Evolutionary conservation across 1,284 basidiomycete genomes (phyloP), one percentile per base, ranked within the genome.

Genomic region (Psilocybe mexicana): DNA sequence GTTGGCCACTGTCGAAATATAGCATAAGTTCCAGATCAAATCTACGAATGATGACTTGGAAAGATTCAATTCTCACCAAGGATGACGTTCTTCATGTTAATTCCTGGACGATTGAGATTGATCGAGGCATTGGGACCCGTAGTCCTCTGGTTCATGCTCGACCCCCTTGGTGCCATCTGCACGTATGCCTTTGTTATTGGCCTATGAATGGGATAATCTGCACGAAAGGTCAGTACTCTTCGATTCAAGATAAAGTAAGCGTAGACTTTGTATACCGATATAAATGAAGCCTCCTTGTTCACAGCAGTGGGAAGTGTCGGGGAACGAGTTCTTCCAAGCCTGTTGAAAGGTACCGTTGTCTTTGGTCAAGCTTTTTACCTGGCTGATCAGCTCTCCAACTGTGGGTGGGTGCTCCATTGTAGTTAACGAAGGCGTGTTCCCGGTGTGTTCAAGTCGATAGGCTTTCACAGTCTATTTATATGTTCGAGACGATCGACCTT

Each of bases 41-140:
- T 4, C 8, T 33, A 33, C 8, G 30, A 33, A 33, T 33, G 30
- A 33, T 33, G 5, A 33, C 30, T 33, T 6, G 4, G 8, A 5
- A 24, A 23, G 18, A 23, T 18, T 23, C 8, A 10, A 30, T n/a
- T n/a, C n/a, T 48, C 14, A 48, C 46, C 46, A 23, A 48, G 46
- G 18, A 48, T 48, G 18, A 48, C 46, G 11, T 48, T 48, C 46
- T 48, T 48, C 46, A 48, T 48, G 46, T 48, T 48, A 30, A 48
- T 48, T 35, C 46, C 46, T 3, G 46, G 46, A 11, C 46, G 46
- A 48, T 48, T 48, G n/a, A 48, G 10, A 24, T 48, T 35, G 23
- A 48, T 48, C n/a, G 46, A 48, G 5, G 46, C 46, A 4, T 48
- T 48, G 14, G 46, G 46, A 18, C 46, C 46, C 23, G 28, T 7